Percentiles rank a stretch among this genome's conserved stretches.
Conservation (phyloP, 31 red algal genomes). For the Porphyra umbilicalis region DNA sequence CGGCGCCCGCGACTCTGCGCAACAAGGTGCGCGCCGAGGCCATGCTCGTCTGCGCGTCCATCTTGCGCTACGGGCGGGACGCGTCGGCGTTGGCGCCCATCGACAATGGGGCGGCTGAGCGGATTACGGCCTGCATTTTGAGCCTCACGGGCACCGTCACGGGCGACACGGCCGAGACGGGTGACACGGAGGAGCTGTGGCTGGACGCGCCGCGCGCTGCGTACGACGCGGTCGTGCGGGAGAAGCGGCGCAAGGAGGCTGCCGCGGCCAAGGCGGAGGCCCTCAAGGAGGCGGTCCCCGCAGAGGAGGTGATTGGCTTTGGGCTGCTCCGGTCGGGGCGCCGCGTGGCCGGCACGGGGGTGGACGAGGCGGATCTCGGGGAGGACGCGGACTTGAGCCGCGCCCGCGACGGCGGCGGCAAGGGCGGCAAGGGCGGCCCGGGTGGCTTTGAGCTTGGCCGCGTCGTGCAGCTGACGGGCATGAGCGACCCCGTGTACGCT, state of each 20-base stretch:
- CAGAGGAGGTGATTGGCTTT: slow-evolving; percentile 81
- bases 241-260: slow-evolving; percentile 43
- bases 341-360: slow-evolving; percentile 23
- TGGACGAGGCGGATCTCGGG: slow-evolving; percentile 56
- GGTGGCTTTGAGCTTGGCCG: slow-evolving; percentile 56
- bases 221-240: slow-evolving; percentile 59
- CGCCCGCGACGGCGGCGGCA: neutral
- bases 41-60: slow-evolving; percentile 72
- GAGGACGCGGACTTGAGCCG: slow-evolving; percentile 17
- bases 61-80: slow-evolving; percentile 52
- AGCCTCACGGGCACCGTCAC: slow-evolving; percentile 19
- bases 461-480: slow-evolving; percentile 76
- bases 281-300: slow-evolving; percentile 52
- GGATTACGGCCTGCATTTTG: slow-evolving; percentile 68
- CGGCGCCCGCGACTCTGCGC: slow-evolving; percentile 13
- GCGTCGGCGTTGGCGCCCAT: slow-evolving; percentile 30
- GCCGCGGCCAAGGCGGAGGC: slow-evolving; percentile 46
- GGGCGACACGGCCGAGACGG: neutral
- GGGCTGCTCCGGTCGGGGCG: slow-evolving; percentile 52
- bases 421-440: slow-evolving; percentile 13
- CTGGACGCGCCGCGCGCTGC: slow-evolving; percentile 46
- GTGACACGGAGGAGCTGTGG: slow-evolving; percentile 17
- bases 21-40: slow-evolving; percentile 68
- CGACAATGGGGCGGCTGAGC: slow-evolving; percentile 70
- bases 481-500: slow-evolving; percentile 92